Base-by-base conservation (phyloP, 78 protist species). In the Blattamonas nauphoetae region DNA sequence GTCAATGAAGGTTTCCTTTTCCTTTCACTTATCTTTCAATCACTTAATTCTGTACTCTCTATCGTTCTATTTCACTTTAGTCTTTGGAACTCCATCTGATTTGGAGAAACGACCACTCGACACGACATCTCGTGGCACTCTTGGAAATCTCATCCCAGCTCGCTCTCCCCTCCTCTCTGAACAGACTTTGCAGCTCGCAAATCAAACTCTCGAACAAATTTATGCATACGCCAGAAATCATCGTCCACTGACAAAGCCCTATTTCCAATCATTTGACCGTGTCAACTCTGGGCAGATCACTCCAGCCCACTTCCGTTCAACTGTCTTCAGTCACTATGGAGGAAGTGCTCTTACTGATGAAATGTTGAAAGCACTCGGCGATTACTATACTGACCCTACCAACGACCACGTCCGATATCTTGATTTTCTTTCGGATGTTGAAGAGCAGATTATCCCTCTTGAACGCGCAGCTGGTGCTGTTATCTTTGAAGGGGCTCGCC, bases 221-320 rank as follows among this genome's bases (percentile, higher is more conserved):
- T 79, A 11, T 11, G 6, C 43, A 21, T 79, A 38, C 83, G 83
- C 21, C 29, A 6, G 43, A 5, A 21, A 79, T 4, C 83, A 11
- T 4, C 83, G 83, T 5, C 83, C 83, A 5, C 83, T 79, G 83
- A 21, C 21, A 21, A 79, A 79, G 83, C 33, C 83, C 83, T 79
- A 32, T 11, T 79, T 79, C 83, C 83, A 79, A 11, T 4, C 83
- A 6, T 79, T 79, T 11, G 83, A 79, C 83, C 33, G 33, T 5
- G 41, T 11, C 83, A 6, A 79, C 83, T 21, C 42, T 5, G 83
- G 83, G 32, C 5, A 6, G 32, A 79, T 79, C 45, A n/a, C 83
- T 6, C 42, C 83, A 6, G 42, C 83, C 11, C 71, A 11, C 38
- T 55, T 55, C 71, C 71, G 71, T 21, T 55, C 71, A 55, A 55